These are phyloP conservation scores for Talaromyces sp. DNA, from an alignment of 2,329 filamentous ascomycete genomes.

Conservation along the genomic window DNA sequence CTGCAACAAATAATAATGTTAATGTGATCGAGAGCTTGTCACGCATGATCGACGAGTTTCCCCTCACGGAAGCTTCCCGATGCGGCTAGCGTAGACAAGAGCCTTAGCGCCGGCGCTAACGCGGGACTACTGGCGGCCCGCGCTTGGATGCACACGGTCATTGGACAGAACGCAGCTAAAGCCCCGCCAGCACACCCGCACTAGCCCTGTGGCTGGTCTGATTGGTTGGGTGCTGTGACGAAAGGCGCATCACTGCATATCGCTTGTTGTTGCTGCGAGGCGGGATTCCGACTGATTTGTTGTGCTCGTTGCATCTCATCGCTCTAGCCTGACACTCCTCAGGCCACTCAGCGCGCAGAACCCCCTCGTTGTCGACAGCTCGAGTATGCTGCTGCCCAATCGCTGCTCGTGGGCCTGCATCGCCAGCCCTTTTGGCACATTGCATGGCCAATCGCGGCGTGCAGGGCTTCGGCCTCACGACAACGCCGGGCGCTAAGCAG, in stretches of 20 bases:
- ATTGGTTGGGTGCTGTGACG: conserved; percentile 7
- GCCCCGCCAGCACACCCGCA: neutral
- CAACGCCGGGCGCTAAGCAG: conserved; percentile 26
- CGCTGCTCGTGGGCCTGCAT: conserved; percentile 2
- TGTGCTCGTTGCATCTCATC: neutral
- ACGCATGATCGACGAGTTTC: neutral
- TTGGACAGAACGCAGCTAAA: neutral
- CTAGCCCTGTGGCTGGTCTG: neutral
- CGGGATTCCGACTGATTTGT: conserved; percentile 2
- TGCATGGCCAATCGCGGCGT: conserved; percentile 4
- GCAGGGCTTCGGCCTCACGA: conserved; percentile 6
- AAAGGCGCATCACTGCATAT: neutral
- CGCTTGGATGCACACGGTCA: neutral
- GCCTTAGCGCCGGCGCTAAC: neutral
- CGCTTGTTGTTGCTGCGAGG: neutral
- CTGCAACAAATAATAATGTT: too few relatives aligned
- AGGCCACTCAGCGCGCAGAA: neutral
- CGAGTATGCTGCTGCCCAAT: neutral
- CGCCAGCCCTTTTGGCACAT: conserved; percentile 4
- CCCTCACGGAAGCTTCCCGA: neutral
- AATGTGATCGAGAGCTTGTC: neutral
- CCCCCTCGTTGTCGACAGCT: neutral
- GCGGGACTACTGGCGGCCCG: neutral
- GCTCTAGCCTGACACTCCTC: neutral
- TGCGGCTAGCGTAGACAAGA: neutral